Base-by-base conservation (phyloP, 1,284 basidiomycete species). In the Marasmius oreades region DNA sequence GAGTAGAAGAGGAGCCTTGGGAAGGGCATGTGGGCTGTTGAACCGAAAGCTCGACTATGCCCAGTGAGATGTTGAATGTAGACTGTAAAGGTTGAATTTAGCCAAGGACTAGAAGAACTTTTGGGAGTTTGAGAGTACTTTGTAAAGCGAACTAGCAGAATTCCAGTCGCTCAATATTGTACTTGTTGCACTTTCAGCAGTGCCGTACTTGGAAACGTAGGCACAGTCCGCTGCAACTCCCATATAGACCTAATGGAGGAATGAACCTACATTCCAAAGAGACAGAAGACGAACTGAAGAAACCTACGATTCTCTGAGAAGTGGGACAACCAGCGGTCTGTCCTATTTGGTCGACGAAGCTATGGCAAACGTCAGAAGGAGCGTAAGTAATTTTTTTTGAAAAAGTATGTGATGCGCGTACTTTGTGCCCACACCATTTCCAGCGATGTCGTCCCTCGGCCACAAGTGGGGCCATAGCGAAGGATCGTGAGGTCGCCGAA, bases 201-300 rank as follows among this genome's bases (percentile, higher is more conserved):
- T 79, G 28, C 82, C 84, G 63, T 91, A 88, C 46, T 77, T 75
- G 18, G 72, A 64, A 2, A 85, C 81, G 64, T 95, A 95, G 61
- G 81, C 84, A 70, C 93, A 96, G 69, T 97, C 93, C 2, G 93
- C 86, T 0, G 93, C 93, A 46, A 95, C 88, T 22, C 93, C 93
- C 80, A 92, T 85, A 66, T 86, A 92, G 23, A 89, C 62, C 81
- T 84, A 51, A 31, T 45, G 52, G 18, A 55, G 42, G 28, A 10
- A 31, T 31, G 10, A 31, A 31, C 10, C 34, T 55, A 11, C 52
- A 36, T 39, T 34, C 18, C 14, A 26, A 22, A 26, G 39, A 52
- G 24, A 44, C 44, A 6, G 12, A 34, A 24, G 22, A n/a, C 2
- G 20, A n/a, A n/a, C n/a, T n/a, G 3, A 5, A n/a, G 20, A n/a